phyloP scores from a whole-genome alignment of 2,329 filamentous ascomycete species.

The Scorias spongiosa region DNA sequence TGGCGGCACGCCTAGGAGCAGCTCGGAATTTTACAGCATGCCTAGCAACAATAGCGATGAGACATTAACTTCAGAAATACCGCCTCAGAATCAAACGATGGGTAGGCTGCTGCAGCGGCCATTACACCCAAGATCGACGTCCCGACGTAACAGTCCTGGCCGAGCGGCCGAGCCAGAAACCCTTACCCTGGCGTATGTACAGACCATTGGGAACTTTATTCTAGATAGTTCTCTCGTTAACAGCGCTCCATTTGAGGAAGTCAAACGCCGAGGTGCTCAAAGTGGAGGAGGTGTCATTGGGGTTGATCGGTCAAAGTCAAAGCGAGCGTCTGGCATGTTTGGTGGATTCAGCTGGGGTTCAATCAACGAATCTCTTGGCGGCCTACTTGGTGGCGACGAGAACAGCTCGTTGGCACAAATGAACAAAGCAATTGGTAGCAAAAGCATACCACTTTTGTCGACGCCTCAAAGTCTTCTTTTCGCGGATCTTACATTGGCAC shows the following conservation, averaged over 20 bases:
- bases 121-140: constrained; percentile 26
- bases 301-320: constrained; percentile 46
- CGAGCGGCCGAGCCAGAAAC: constrained; percentile 49
- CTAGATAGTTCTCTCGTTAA: constrained; percentile 85
- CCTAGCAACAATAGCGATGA: constrained; percentile 84
- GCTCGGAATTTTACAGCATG: constrained; percentile 84
- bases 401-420: constrained; percentile 92
- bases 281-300: constrained; percentile 71
- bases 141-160: constrained; percentile 20
- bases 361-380: constrained; percentile 74
- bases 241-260: constrained; percentile 79
- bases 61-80: constrained; percentile 66
- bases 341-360: constrained; percentile 76
- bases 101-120: constrained; percentile 37
- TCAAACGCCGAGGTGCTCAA: constrained; percentile 87
- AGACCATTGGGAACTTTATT: constrained; percentile 81
- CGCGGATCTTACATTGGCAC: constrained; percentile 73
- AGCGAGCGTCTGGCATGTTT: constrained; percentile 64
- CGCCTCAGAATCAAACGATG: constrained; percentile 41
- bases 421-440: constrained; percentile 72
- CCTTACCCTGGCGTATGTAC: constrained; percentile 95
- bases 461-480: constrained; percentile 94
- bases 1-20: constrained; percentile 64
- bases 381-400: constrained; percentile 71
- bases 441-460: constrained; percentile 78